phyloP scores from a whole-genome alignment of 192 early-diverging fungal species.

The Kickxella alabastrina region DNA sequence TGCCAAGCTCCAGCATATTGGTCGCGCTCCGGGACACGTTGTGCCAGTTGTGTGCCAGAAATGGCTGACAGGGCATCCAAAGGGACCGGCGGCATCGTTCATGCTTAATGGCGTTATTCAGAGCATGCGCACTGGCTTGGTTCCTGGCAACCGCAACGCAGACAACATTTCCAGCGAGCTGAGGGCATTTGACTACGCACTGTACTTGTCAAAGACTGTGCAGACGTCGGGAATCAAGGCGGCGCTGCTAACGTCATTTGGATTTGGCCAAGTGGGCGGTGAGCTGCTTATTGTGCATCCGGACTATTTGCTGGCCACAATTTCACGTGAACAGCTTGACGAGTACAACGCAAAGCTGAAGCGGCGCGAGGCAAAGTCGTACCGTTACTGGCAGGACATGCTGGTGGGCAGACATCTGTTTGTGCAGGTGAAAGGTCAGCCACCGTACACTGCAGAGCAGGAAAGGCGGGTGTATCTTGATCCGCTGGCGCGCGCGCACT shows the following conservation, averaged over 20 bases:
- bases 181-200: slow-evolving; percentile 68
- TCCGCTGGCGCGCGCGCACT: slow-evolving; percentile 23
- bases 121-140: slow-evolving; percentile 74
- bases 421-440: slow-evolving; percentile 22
- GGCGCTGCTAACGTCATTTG: slow-evolving; percentile 66
- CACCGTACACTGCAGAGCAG: slow-evolving; percentile 27
- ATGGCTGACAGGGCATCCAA: slow-evolving; percentile 86
- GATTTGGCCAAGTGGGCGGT: slow-evolving; percentile 69
- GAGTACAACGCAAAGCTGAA: slow-evolving; percentile 17
- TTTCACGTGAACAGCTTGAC: slow-evolving; percentile 5
- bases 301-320: slow-evolving; percentile 59
- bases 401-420: slow-evolving; percentile 38
- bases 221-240: slow-evolving; percentile 67
- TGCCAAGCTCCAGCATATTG: slow-evolving; percentile 81
- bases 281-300: slow-evolving; percentile 65
- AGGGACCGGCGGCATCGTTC: slow-evolving; percentile 89
- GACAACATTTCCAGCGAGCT: slow-evolving; percentile 55
- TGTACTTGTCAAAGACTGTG: slow-evolving; percentile 73
- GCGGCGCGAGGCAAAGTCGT: slow-evolving; percentile 4
- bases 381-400: slow-evolving; percentile 36
- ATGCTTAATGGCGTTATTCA: slow-evolving; percentile 92
- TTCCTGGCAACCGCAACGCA: slow-evolving; percentile 89
- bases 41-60: slow-evolving; percentile 85
- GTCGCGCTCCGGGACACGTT: slow-evolving; percentile 79
- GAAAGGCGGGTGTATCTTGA: slow-evolving; percentile 19